These are phyloP conservation scores for Spathaspora sp. DNA, from an alignment of 805 yeast species.

Conservation along the genomic window DNA sequence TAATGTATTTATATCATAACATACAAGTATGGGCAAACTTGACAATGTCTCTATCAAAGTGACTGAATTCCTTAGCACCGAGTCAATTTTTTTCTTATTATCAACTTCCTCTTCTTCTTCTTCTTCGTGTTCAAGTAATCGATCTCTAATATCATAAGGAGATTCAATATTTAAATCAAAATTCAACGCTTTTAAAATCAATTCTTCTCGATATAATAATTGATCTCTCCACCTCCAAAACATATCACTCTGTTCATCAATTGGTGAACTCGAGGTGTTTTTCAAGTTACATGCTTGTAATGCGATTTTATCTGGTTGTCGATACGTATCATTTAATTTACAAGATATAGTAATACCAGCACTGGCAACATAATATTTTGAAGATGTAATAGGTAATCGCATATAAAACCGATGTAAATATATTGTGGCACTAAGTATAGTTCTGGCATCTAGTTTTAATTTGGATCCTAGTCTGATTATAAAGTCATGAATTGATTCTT, in stretches of 20 bases:
- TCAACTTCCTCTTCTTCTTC: constrained; percentile 7
- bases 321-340: constrained; percentile 38
- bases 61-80: constrained; percentile 21
- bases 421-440: constrained; percentile 41
- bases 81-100: constrained; percentile 14
- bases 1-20: constrained; percentile 28
- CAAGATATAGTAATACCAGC: constrained; percentile 43
- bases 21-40: constrained; percentile 34
- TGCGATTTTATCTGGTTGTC: constrained; percentile 43
- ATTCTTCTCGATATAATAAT: constrained; percentile 39
- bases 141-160: constrained; percentile 34
- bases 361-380: constrained; percentile 42
- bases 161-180: constrained; percentile 37
- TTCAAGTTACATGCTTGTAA: constrained; percentile 32
- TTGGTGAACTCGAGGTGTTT: constrained; percentile 21
- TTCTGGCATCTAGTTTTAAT: constrained; percentile 36
- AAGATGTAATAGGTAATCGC: constrained; percentile 39
- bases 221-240: constrained; percentile 47
- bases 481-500: constrained; percentile 38
- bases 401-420: constrained; percentile 37
- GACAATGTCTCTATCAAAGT: constrained; percentile 36
- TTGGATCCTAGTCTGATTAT: constrained; percentile 31
- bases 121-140: constrained; percentile 8
- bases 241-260: constrained; percentile 37
- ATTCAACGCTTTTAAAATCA: constrained; percentile 33